Percentiles rank a stretch among this genome's conserved stretches.
Conservation (phyloP, 2,329 filamentous ascomycete genomes). For the Trichoderma citrinoviride region DNA sequence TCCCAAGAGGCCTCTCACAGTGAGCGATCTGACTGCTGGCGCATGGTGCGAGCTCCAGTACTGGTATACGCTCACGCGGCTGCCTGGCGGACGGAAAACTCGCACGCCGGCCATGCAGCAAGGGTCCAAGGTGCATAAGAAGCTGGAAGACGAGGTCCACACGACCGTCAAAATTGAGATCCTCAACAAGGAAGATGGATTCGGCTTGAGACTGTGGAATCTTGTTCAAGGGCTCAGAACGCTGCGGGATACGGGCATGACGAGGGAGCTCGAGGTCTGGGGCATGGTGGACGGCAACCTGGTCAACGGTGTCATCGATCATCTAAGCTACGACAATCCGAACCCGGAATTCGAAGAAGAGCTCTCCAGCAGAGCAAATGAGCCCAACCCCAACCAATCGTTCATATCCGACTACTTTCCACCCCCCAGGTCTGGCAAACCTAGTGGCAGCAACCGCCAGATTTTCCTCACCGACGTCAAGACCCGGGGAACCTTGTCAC, state of each 20-base stretch:
- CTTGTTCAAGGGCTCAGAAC: constrained; percentile 80
- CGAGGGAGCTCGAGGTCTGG: constrained; percentile 80
- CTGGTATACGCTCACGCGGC: constrained; percentile 76
- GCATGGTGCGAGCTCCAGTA: constrained; percentile 97
- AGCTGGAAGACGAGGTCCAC: constrained; percentile 82
- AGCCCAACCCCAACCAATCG: constrained; percentile 34
- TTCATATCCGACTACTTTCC: constrained; percentile 44
- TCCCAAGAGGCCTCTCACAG: constrained; percentile 76
- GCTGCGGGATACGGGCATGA: constrained; percentile 66
- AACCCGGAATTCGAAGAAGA: constrained; percentile 67
- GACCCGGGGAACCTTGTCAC: constrained; percentile 66
- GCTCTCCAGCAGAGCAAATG: constrained; percentile 40
- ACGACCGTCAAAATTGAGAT: constrained; percentile 71
- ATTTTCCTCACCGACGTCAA: constrained; percentile 88
- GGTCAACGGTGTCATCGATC: constrained; percentile 87
- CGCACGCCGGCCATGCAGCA: constrained; percentile 79
- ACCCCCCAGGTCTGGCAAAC: constrained; percentile 21
- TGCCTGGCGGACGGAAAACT: constrained; percentile 68
- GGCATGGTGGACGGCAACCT: constrained; percentile 77
- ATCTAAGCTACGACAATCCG: constrained; percentile 74
- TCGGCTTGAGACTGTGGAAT: constrained; percentile 86
- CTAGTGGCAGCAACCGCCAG: constrained; percentile 28
- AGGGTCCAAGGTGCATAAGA: constrained; percentile 76
- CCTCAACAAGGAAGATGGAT: constrained; percentile 72
- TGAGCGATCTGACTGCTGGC: constrained; percentile 83